Conservation (phyloP, 2,329 filamentous ascomycete genomes). For the Xylariaceae sp. region DNA sequence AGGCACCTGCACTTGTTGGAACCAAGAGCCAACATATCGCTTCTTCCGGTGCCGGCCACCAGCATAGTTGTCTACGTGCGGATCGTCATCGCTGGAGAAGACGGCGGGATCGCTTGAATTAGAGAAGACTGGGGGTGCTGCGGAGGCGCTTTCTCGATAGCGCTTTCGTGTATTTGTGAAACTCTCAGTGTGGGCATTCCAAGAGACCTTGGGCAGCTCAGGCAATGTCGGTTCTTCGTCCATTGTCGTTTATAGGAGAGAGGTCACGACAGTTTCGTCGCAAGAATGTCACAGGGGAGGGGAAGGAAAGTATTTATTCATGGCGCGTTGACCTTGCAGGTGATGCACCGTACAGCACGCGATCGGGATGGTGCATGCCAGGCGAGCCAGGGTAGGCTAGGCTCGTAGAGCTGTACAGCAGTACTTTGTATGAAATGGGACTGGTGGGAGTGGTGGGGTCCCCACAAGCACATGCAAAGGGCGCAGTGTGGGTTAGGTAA, state of each 20-base stretch:
- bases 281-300: slow-evolving; percentile 1
- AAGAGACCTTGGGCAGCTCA: slow-evolving; percentile 29
- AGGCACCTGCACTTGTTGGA: slow-evolving; percentile 54
- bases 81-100: slow-evolving; percentile 69
- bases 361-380: too few species aligned
- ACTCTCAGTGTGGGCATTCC: slow-evolving; percentile 28
- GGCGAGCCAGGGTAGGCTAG: too few species aligned
- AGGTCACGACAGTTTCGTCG: background rate
- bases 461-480: too few species aligned
- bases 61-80: slow-evolving; percentile 59
- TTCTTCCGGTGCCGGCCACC: slow-evolving; percentile 53
- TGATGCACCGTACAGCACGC: too few species aligned
- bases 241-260: slow-evolving; percentile 20
- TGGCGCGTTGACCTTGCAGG: too few species aligned
- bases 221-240: slow-evolving; percentile 35
- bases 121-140: slow-evolving; percentile 36
- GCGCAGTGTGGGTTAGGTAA: too few species aligned
- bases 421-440: too few species aligned
- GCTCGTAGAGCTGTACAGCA: too few species aligned
- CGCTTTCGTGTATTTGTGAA: slow-evolving; percentile 37
- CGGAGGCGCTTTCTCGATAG: slow-evolving; percentile 24
- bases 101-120: slow-evolving; percentile 66
- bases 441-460: too few species aligned
- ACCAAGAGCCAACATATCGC: slow-evolving; percentile 64
- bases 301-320: too few species aligned